Base-by-base conservation (phyloP, 176 grass and related monocot species). In the Elaeis guineensis region DNA sequence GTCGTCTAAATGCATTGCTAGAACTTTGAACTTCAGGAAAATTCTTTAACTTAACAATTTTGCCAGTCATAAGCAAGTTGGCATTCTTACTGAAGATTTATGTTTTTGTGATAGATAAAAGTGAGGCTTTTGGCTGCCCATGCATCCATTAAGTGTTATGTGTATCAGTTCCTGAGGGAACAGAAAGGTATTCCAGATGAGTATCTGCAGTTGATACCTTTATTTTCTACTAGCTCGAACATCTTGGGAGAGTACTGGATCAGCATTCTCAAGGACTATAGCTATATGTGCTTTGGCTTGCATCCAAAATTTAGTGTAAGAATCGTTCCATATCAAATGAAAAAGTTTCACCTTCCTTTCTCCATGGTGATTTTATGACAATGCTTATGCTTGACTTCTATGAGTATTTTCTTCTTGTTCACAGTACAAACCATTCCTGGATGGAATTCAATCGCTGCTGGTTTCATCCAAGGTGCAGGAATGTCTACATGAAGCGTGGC, bases 391-490 rank as follows among this genome's bases (percentile, higher is more conserved):
- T 56, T 54, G 55, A 3, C 24, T 77, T 75, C 69, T 32, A 68
- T 61, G 16, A 15, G 12, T 54, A 2, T 51, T 48, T 69, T 39
- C 44, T 25, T 49, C 21, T 58, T 49, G 74, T 48, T 77, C 48
- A 68, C 75, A 96, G 91, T 79, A 97, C 81, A 91, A 85, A 32
- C 84, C 87, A 65, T 97, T 97, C 67, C 84, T 97, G 84, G 93
- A 97, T 75, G 93, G 87, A 9, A 89, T 97, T 75, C 83, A 97
- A 66, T 97, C 81, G 57, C 78, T 74, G 29, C 63, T 97, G 32
- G 87, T 97, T 74, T 97, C 78, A 16, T 83, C 76, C 50, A 89
- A 91, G 88, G 87, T 87, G 55, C 73, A 88, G 49, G 82, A 85
- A 59, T 85, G 79, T 85, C 81, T 97, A 61, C 80, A 90, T 49